Evolutionary conservation across 345 rosid species (phyloP).

Genomic region (Gossypium bickii): DNA sequence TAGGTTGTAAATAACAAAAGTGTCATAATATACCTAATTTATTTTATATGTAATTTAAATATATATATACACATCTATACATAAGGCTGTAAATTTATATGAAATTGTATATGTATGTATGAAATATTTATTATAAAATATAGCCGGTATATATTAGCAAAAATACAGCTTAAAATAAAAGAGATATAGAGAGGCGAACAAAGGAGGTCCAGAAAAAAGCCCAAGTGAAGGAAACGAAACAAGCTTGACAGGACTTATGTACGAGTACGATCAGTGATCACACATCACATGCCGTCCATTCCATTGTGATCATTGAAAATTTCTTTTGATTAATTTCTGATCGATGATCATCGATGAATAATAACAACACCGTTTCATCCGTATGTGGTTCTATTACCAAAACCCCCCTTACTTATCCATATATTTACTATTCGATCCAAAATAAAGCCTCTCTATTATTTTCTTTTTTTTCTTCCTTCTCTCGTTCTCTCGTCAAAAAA

Average conservation of each 20-base stretch:
- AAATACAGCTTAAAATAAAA: too few species aligned
- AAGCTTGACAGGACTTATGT: too few species aligned
- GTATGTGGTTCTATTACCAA: neutral
- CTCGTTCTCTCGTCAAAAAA: neutral
- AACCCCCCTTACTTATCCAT: neutral
- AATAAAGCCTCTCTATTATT: neutral
- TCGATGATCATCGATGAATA: neutral
- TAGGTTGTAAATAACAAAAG: too few species aligned
- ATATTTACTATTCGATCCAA: neutral
- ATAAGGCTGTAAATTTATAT: too few species aligned
- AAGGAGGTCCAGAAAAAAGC: neutral
- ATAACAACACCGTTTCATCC: conserved; percentile 1
- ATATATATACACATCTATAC: too few species aligned
- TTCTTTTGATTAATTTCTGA: neutral
- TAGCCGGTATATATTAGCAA: too few species aligned
- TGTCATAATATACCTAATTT: too few species aligned
- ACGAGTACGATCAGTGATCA: too few species aligned
- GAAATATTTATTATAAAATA: too few species aligned
- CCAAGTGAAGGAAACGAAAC: neutral
- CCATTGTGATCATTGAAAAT: neutral
- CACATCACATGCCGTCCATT: neutral
- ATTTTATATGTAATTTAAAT: too few species aligned
- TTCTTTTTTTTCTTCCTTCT: neutral
- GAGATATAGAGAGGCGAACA: neutral
- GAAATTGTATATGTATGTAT: too few species aligned